A percentile compares a stretch with the other conserved stretches of the same genome.
Evolutionary conservation across 257 asterid genomes (phyloP).

Genomic region (Capsicum chinense): DNA sequence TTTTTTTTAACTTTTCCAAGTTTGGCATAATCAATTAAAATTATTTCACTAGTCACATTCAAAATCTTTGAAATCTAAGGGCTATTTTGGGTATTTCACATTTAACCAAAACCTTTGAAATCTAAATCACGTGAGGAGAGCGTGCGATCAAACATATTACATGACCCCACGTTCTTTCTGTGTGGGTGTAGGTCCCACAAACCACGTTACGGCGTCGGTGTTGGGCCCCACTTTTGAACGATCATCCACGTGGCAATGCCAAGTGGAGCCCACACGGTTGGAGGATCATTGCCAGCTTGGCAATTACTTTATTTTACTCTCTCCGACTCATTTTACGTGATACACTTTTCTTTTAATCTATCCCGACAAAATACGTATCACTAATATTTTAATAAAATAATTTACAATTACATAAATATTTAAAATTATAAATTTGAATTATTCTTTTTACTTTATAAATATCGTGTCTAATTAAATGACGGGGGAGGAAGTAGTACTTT

Average conservation of each 20-base stretch:
- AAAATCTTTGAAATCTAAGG: background rate
- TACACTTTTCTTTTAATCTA: no score
- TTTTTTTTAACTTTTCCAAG: background rate
- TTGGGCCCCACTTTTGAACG: background rate
- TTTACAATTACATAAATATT: no score
- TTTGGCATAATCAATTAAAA: constrained; percentile 1
- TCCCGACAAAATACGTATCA: no score
- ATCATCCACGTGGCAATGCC: constrained; percentile 28
- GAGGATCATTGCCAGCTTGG: constrained; percentile 52
- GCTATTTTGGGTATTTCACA: background rate
- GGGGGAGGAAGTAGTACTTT: no score
- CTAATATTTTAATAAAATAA: no score
- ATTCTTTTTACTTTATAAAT: no score
- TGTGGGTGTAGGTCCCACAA: constrained; percentile 41
- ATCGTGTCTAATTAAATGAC: no score
- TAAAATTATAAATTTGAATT: no score
- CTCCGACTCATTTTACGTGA: no score
- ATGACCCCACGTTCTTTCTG: constrained; percentile 37
- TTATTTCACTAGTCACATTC: background rate
- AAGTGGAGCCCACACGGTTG: constrained; percentile 55
- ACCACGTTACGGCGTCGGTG: constrained; percentile 49
- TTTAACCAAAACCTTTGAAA: background rate
- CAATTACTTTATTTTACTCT: background rate
- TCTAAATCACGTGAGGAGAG: constrained; percentile 16
- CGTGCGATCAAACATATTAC: constrained; percentile 37